Conservation (phyloP, 306 rosid genomes). For the Malus fusca region DNA sequence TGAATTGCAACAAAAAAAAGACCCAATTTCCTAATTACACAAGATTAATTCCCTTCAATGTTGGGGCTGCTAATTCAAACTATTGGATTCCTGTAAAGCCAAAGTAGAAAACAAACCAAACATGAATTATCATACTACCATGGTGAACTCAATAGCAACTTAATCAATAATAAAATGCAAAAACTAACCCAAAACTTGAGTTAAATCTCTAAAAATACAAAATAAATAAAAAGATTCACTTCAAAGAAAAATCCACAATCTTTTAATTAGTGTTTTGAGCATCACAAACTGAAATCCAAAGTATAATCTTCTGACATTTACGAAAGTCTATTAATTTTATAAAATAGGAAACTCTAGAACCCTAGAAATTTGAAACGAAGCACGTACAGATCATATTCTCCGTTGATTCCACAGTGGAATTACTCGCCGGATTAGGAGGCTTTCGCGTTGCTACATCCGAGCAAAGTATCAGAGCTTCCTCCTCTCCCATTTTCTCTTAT, state of each 20-base stretch:
- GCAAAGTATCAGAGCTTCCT: neutral
- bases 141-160: too few species aligned
- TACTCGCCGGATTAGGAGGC: neutral
- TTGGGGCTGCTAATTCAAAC: neutral
- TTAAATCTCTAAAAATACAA: too few species aligned
- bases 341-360: neutral
- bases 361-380: neutral
- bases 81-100: neutral
- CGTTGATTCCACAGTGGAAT: neutral
- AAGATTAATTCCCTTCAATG: neutral
- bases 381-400: neutral
- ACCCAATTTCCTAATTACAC: neutral
- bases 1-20: neutral
- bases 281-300: neutral
- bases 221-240: too few species aligned
- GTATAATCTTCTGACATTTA: neutral
- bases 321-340: neutral
- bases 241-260: too few species aligned
- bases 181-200: too few species aligned
- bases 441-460: neutral
- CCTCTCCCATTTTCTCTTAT: neutral
- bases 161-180: too few species aligned
- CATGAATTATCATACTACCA: too few species aligned
- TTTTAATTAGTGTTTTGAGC: neutral
- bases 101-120: neutral